Percentiles rank a stretch among this genome's conserved stretches.
Evolutionary conservation across 176 grass and related monocot species (phyloP).

Genomic region (Bolboschoenus planiculmis): DNA sequence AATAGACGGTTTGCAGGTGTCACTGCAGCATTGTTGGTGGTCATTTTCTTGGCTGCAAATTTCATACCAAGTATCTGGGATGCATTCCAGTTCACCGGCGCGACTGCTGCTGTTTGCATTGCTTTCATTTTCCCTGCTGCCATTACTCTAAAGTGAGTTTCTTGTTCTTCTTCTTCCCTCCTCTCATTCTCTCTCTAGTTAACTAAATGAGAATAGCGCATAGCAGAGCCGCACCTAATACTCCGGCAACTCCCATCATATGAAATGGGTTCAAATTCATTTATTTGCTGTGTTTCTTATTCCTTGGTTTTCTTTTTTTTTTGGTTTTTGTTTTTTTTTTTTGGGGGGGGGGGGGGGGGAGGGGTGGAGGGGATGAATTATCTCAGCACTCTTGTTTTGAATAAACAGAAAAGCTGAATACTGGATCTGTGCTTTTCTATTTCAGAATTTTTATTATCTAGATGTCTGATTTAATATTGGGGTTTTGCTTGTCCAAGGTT

Average conservation of each 20-base stretch:
- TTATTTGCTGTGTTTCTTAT: too few species aligned
- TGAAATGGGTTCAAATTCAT: too few species aligned
- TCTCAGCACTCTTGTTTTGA: too few species aligned
- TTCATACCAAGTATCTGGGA: constrained; percentile 99
- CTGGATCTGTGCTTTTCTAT: too few species aligned
- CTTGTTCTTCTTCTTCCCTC: not conserved
- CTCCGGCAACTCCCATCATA: too few species aligned
- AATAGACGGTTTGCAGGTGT: constrained; percentile 60
- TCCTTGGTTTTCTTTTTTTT: too few species aligned
- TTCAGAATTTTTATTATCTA: not conserved
- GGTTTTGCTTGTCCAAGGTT: not conserved
- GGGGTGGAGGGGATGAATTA: too few species aligned
- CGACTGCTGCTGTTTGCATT: constrained; percentile 97
- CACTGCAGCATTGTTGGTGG: constrained; percentile 48
- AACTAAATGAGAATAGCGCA: too few species aligned
- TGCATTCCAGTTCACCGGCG: constrained; percentile 91
- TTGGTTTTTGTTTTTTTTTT: too few species aligned
- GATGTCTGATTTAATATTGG: not conserved
- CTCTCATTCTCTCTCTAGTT: not conserved
- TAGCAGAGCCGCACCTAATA: too few species aligned
- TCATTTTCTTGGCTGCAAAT: constrained; percentile 72
- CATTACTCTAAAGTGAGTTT: constrained; percentile 66
- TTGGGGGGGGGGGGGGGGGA: too few species aligned
- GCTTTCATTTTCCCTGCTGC: constrained; percentile 89
- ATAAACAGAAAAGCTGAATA: too few species aligned